These are phyloP conservation scores for Plasmodium billcollinsi DNA, from an alignment of 169 alveolate species.

Conservation along the genomic window DNA sequence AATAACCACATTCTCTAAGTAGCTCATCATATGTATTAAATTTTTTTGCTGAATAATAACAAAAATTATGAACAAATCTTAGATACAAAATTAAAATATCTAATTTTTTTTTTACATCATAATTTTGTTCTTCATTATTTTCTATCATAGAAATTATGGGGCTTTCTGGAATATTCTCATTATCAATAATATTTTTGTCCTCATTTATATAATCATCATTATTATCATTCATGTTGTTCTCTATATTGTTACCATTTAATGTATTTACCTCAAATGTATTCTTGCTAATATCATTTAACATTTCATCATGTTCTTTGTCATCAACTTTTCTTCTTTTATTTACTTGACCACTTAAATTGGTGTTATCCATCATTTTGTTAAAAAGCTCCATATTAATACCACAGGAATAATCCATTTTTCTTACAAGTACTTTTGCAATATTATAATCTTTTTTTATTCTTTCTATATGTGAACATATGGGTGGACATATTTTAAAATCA, in stretches of 20 bases:
- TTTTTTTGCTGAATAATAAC: conserved; percentile 72
- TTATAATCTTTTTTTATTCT: conserved; percentile 55
- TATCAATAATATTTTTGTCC: not conserved
- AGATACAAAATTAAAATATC: conserved; percentile 51
- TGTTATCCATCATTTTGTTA: conserved; percentile 13
- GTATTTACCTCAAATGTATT: not conserved
- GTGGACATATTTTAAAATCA: conserved; percentile 68
- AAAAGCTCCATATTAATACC: conserved; percentile 12
- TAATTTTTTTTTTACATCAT: conserved; percentile 13
- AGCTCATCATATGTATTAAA: conserved; percentile 69
- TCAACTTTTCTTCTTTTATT: conserved; percentile 33
- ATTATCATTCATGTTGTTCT: not conserved
- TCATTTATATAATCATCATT: conserved; percentile 3
- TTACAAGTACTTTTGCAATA: conserved; percentile 33
- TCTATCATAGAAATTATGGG: conserved; percentile 37
- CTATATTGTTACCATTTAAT: not conserved
- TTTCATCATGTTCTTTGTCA: conserved; percentile 2
- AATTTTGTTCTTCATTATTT: conserved; percentile 11
- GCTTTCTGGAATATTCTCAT: conserved; percentile 7
- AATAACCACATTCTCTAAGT: conserved; percentile 75
- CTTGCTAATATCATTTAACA: not conserved
- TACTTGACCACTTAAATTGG: not conserved
- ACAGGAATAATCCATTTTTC: conserved; percentile 52
- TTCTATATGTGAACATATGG: conserved; percentile 64
- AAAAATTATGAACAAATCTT: conserved; percentile 70